Percentiles rank a stretch among this genome's conserved stretches.
These are phyloP conservation scores for Collybia mongolica DNA, from an alignment of 768 basidiomycete species.

Conservation along the genomic window DNA sequence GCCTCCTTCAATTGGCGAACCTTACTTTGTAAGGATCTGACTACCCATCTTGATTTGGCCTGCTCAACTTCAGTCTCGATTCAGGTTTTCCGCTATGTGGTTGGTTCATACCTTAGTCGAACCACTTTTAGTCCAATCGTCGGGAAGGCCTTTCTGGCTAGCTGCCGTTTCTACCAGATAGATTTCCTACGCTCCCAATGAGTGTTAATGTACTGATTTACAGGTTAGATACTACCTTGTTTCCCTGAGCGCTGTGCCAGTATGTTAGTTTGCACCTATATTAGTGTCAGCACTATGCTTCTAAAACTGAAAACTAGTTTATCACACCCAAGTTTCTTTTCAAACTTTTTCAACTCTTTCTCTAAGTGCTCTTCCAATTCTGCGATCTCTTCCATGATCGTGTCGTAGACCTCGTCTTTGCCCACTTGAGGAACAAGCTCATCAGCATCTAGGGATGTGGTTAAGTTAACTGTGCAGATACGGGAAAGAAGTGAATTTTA, in stretches of 20 bases:
- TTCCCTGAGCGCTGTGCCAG: constrained; percentile 72
- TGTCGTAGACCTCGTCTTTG: constrained; percentile 84
- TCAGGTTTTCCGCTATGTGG: not conserved
- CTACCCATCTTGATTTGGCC: constrained; percentile 75
- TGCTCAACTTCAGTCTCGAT: constrained; percentile 23
- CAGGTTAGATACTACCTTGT: constrained; percentile 51
- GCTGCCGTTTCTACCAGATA: constrained; percentile 79
- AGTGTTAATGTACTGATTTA: not conserved
- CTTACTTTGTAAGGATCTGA: constrained; percentile 66
- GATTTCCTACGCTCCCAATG: constrained; percentile 61
- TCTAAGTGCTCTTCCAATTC: constrained; percentile 72
- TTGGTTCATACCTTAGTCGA: constrained; percentile 68
- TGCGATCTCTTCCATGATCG: constrained; percentile 66
- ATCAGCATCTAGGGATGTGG: constrained; percentile 43
- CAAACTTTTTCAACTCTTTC: constrained; percentile 59
- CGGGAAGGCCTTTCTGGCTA: constrained; percentile 63
- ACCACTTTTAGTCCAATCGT: constrained; percentile 78
- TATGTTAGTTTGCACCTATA: constrained; percentile 32
- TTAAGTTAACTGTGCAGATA: not conserved
- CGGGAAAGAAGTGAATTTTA: constrained; percentile 20
- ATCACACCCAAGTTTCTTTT: constrained; percentile 65
- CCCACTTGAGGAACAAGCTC: constrained; percentile 82
- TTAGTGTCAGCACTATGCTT: constrained; percentile 2
- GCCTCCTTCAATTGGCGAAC: constrained; percentile 91
- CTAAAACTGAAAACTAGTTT: constrained; percentile 4